Conservation (phyloP, 164 flowering plant genomes). For the Umbellularia californica region DNA sequence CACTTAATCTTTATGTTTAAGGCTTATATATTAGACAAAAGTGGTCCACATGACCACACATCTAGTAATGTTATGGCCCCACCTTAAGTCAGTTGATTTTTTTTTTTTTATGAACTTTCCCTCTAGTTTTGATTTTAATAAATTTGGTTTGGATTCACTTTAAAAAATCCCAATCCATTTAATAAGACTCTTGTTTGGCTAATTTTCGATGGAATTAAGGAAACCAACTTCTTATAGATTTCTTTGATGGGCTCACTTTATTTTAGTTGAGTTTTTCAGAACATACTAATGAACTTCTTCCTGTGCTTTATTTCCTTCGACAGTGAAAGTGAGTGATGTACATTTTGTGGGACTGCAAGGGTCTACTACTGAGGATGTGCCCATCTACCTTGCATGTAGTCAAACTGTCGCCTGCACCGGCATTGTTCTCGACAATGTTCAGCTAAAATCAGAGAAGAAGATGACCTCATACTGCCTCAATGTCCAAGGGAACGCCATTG, state of each 20-base stretch:
- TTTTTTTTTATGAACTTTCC: no score
- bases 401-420: slow-evolving; percentile 20
- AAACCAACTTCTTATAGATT: no score
- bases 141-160: background rate
- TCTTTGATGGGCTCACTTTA: no score
- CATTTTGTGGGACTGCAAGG: slow-evolving; percentile 19
- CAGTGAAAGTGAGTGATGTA: slow-evolving; percentile 31
- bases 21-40: no score
- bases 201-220: no score
- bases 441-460: background rate
- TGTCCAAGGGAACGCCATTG: background rate
- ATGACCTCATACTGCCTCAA: slow-evolving; percentile 1
- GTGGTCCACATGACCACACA: no score
- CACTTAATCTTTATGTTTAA: no score
- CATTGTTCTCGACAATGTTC: background rate
- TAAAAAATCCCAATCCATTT: background rate
- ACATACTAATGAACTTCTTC: background rate
- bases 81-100: no score
- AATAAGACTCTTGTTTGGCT: no score
- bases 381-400: slow-evolving; percentile 28
- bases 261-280: background rate
- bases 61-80: no score
- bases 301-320: background rate
- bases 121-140: background rate
- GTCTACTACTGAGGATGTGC: slow-evolving; percentile 16